phyloP scores from a whole-genome alignment of 345 rosid genomes.

The Aquilaria yunnanensis region DNA sequence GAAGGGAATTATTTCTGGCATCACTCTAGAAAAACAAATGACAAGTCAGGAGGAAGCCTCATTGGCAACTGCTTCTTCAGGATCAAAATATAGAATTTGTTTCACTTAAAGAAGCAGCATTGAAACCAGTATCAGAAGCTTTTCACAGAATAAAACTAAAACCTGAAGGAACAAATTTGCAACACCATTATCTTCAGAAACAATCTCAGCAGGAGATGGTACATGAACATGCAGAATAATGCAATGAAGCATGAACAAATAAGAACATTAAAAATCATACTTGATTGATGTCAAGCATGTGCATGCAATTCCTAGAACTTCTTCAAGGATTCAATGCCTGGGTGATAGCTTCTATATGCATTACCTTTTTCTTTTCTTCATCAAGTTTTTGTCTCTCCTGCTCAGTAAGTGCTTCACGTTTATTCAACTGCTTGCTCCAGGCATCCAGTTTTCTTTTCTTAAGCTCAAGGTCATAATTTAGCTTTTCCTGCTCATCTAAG shows the following conservation, averaged over 20 bases:
- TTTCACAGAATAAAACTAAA: not conserved
- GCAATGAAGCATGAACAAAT: not conserved
- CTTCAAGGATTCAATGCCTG: not conserved
- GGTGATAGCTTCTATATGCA: not conserved
- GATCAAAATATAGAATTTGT: too few species aligned
- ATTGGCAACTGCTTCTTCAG: not conserved
- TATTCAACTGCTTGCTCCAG: slow-evolving; percentile 67
- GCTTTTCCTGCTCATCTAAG: slow-evolving; percentile 56
- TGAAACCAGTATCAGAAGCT: not conserved
- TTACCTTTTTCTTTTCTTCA: slow-evolving; percentile 78
- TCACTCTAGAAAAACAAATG: slow-evolving; percentile 40
- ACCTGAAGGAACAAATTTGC: not conserved
- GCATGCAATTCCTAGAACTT: not conserved
- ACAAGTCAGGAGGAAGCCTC: slow-evolving; percentile 14
- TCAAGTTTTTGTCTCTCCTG: slow-evolving; percentile 78
- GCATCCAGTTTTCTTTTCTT: slow-evolving; percentile 46
- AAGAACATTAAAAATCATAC: not conserved
- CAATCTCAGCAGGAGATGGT: not conserved
- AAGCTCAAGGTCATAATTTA: slow-evolving; percentile 52
- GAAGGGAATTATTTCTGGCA: slow-evolving; percentile 50
- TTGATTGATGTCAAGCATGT: not conserved
- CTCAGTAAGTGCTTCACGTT: slow-evolving; percentile 76
- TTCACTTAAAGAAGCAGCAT: too few species aligned
- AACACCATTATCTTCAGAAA: not conserved
- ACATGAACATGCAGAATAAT: not conserved